Evolutionary conservation across 1,139 yeast species (phyloP).

Genomic region (Debaryomyces psychrophilus): DNA sequence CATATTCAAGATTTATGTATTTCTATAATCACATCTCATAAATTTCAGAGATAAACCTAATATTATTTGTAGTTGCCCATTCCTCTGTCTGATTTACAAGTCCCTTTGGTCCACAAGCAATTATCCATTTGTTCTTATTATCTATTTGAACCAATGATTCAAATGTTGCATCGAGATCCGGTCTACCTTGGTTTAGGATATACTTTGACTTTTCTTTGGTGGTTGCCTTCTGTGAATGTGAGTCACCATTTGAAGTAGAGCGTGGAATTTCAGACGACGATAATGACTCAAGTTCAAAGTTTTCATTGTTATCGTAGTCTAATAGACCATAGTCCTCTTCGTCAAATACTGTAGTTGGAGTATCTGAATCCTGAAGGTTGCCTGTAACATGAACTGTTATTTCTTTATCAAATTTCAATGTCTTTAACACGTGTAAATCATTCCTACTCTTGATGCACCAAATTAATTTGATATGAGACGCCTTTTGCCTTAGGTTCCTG

Average conservation of each 20-base stretch:
- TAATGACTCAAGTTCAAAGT: slow-evolving; percentile 22
- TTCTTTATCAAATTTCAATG: slow-evolving; percentile 31
- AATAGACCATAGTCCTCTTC: slow-evolving; percentile 24
- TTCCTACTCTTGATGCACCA: slow-evolving; percentile 56
- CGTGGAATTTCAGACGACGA: slow-evolving; percentile 9
- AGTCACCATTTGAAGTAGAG: background rate
- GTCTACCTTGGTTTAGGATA: slow-evolving; percentile 36
- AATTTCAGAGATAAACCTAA: slow-evolving; percentile 50
- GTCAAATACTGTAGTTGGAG: slow-evolving; percentile 2
- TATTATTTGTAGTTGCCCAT: slow-evolving; percentile 43
- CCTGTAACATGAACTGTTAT: slow-evolving; percentile 30
- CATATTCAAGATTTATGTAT: background rate
- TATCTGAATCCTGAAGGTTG: background rate
- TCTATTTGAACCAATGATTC: slow-evolving; percentile 27
- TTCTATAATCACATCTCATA: slow-evolving; percentile 30
- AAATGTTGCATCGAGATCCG: slow-evolving; percentile 38
- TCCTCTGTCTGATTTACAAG: slow-evolving; percentile 50
- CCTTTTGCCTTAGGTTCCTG: slow-evolving; percentile 32
- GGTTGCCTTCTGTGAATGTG: background rate
- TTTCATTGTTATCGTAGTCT: slow-evolving; percentile 19
- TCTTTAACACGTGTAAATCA: slow-evolving; percentile 47
- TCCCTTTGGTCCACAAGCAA: slow-evolving; percentile 72
- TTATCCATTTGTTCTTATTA: slow-evolving; percentile 51
- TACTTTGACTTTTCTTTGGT: background rate
- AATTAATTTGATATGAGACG: slow-evolving; percentile 27